Evolutionary conservation across 2,329 filamentous ascomycete species (phyloP), one percentile per base, ranked within the genome.

Genomic region (Paecilomyces niveus): DNA sequence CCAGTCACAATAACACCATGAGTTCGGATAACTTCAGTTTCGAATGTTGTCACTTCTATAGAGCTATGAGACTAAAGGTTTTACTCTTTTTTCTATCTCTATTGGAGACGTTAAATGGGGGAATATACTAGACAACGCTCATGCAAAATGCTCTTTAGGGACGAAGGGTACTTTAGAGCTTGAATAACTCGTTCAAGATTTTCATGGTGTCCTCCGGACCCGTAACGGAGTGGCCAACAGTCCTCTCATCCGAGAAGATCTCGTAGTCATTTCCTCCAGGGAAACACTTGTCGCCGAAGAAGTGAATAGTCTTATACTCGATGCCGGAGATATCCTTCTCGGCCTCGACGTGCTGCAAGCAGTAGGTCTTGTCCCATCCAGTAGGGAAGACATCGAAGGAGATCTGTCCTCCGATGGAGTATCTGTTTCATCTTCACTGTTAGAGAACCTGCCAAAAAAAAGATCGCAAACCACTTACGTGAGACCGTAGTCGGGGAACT

Each of bases 351-450:
- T 97, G 92, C 67, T 85, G 81, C 65, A 97, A 82, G 80, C 92
- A 97, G 83, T 96, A 99, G 9, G 90, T 96, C 86, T 97, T 99
- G 80, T 99, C 94, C 94, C 94, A 99, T 70, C 94, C 94, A 2
- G 81, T 85, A 63, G 94, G 94, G 83, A 99, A 99, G 69, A 97
- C 89, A 72, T 99, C 94, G 75, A 99, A 99, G 60, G 92, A 97
- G 77, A 99, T 97, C 73, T 97, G 91, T 56, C 94, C 94, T 67
- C 94, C 94, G 68, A 99, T 96, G 63, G 91, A 93, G 81, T 89
- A 97, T 50, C 89, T 92, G 61, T 62, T 54, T 45, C 50, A 39
- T 7, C 18, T 32, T 33, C 51, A 33, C 1, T 55, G 60, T 59
- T 32, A 45, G 32, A 39, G 59, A 31, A 22, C 5, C 56, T 57